These are phyloP conservation scores for Plasmodium relictum DNA, from an alignment of 169 alveolate genomes.

Conservation along the genomic window DNA sequence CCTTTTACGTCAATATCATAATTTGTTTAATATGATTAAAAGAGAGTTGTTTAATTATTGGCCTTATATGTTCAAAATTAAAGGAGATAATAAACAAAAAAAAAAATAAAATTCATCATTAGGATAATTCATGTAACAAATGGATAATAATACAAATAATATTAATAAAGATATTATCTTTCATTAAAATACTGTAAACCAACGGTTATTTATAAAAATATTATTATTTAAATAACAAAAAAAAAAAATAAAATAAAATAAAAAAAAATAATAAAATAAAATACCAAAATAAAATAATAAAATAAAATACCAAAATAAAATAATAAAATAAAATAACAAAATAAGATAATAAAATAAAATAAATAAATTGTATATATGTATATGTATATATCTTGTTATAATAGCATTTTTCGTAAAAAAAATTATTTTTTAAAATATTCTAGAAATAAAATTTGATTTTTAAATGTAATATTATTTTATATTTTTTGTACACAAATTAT, in stretches of 20 bases:
- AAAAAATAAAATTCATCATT: neutral
- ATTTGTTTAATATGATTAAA: slow-evolving; percentile 19
- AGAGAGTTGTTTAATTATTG: slow-evolving; percentile 39
- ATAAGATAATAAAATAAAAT: neutral
- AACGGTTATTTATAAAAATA: no score
- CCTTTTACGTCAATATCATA: slow-evolving; percentile 7
- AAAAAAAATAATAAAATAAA: neutral
- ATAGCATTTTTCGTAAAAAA: no score
- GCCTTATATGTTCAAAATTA: slow-evolving; percentile 74
- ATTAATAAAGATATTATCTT: no score
- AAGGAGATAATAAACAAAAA: neutral
- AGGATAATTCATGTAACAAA: no score
- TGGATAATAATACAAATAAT: no score
- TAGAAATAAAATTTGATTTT: no score
- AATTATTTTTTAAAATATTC: no score
- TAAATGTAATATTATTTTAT: no score
- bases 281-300: neutral
- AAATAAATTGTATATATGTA: no score
- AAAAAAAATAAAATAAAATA: neutral
- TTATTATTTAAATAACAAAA: neutral
- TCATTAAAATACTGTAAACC: no score
- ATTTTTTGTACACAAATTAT: no score
- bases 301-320: neutral
- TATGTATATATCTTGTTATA: no score
- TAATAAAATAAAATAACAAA: neutral